These are phyloP conservation scores for Sugiyamaella xylanicola DNA, from an alignment of 1,139 yeast genomes.

Conservation along the genomic window DNA sequence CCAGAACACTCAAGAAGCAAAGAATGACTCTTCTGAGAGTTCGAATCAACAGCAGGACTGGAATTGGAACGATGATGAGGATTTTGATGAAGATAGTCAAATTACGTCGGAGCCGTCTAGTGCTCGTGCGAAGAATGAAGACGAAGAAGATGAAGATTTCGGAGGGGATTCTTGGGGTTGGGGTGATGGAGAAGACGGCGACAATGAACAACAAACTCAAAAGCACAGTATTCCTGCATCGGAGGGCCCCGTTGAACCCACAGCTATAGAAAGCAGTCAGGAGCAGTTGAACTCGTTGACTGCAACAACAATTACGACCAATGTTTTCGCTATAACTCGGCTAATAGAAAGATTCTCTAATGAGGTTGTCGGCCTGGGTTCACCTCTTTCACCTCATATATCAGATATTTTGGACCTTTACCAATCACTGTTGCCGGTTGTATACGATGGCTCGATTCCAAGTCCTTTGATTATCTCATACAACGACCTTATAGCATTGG, in stretches of 20 bases:
- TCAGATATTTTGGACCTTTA: slow-evolving; percentile 35
- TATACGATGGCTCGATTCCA: slow-evolving; percentile 26
- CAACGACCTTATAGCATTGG: slow-evolving; percentile 32
- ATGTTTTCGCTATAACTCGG: slow-evolving; percentile 21
- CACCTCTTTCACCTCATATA: slow-evolving; percentile 25
- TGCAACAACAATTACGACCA: slow-evolving; percentile 14
- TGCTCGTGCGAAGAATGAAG: slow-evolving; percentile 16
- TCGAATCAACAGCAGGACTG: too few species aligned
- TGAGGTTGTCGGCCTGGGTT: slow-evolving; percentile 26
- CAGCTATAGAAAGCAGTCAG: background rate
- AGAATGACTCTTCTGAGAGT: too few species aligned
- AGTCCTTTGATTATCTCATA: slow-evolving; percentile 29
- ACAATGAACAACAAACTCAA: background rate
- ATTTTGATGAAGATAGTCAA: slow-evolving; percentile 28
- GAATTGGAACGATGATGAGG: slow-evolving; percentile 34
- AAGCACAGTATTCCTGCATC: background rate
- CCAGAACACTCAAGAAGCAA: background rate
- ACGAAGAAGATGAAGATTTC: slow-evolving; percentile 22
- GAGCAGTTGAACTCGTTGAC: slow-evolving; percentile 6
- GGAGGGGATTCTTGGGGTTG: slow-evolving; percentile 38
- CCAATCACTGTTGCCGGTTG: slow-evolving; percentile 34
- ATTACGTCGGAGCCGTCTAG: too few species aligned
- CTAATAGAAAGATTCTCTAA: slow-evolving; percentile 22
- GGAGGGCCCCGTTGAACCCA: background rate
- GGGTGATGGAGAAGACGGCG: slow-evolving; percentile 34